Evolutionary conservation across 768 basidiomycete species (phyloP), one percentile per base, ranked within the genome.

Genomic region (Mrakia blollopis): DNA sequence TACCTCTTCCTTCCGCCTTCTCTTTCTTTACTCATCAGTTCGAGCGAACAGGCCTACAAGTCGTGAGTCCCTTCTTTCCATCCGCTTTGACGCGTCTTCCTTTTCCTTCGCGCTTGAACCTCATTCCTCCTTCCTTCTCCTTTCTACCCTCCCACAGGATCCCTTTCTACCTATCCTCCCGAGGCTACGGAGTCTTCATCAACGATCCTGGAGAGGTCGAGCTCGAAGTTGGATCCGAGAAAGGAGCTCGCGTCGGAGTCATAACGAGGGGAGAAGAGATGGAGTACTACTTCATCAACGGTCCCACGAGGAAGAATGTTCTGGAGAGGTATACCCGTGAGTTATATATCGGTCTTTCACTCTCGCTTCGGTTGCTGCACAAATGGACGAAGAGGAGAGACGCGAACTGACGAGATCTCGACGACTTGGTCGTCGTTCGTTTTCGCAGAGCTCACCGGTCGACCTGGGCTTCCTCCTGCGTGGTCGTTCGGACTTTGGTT

Each of bases 401-500:
- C 54, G n/a, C 6, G 25, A 57, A 23, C n/a, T 57, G 54, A 57
- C 54, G 5, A 6, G 25, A 18, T 52, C 18, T 52, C 54, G 57
- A 25, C 44, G 44, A 44, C 44, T 44, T 44, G 44, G 44, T 44
- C 39, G 39, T 41, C 39, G 39, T 11, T 41, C 39, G 39, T n/a
- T 57, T 8, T 21, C 1, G 21, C 54, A 57, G 57, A 57, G 57
- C 85, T 90, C 78, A 89, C 89, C 5, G 89, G 89, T 25, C 86
- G 88, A n/a, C 89, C 89, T 61, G 88, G 88, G 5, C 52, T 91
- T 11, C 85, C 91, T 39, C 91, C 91, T 2, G 83, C 87, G 6
- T 91, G 91, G 91, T 89, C 90, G 0, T 92, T 89, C 80, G 91
- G 91, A 3, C 87, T 91, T 5, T 91, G 91, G 90, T 85, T 91